Evolutionary conservation across 1,139 yeast species (phyloP).

Genomic region (Pichia sp.): DNA sequence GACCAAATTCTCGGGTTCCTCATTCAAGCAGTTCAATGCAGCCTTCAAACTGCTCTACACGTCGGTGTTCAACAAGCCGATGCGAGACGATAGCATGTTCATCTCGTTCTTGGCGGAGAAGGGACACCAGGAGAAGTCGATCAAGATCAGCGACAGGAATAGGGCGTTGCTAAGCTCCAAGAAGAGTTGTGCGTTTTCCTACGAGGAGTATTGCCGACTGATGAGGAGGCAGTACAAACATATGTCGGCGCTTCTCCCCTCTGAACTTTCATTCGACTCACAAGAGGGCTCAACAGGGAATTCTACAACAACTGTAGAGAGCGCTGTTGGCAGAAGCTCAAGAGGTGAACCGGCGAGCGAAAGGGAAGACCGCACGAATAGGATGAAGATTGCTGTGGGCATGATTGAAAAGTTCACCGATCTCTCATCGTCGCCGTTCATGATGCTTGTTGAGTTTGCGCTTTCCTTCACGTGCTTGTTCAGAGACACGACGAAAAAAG

Average conservation of each 20-base stretch:
- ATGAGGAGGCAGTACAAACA: background rate
- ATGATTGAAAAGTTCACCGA: background rate
- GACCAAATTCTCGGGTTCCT: background rate
- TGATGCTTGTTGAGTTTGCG: background rate
- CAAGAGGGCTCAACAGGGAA: background rate
- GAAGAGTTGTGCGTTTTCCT: background rate
- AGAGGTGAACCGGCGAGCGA: background rate
- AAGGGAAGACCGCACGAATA: background rate
- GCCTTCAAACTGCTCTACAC: background rate
- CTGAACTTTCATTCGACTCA: background rate
- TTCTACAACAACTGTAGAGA: background rate
- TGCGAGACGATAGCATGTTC: background rate
- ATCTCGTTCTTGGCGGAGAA: background rate
- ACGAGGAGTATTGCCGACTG: background rate
- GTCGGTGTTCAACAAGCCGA: background rate
- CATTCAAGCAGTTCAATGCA: background rate
- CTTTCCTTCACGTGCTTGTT: background rate
- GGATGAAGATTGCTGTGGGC: background rate
- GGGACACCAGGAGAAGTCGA: background rate
- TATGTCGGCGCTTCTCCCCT: background rate
- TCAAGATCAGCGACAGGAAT: background rate
- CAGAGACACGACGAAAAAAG: background rate
- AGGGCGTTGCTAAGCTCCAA: background rate
- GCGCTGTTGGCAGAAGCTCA: background rate
- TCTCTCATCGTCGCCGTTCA: background rate